phyloP scores from a whole-genome alignment of 352 stramenopile species.

The Globisporangium barbulae region DNA sequence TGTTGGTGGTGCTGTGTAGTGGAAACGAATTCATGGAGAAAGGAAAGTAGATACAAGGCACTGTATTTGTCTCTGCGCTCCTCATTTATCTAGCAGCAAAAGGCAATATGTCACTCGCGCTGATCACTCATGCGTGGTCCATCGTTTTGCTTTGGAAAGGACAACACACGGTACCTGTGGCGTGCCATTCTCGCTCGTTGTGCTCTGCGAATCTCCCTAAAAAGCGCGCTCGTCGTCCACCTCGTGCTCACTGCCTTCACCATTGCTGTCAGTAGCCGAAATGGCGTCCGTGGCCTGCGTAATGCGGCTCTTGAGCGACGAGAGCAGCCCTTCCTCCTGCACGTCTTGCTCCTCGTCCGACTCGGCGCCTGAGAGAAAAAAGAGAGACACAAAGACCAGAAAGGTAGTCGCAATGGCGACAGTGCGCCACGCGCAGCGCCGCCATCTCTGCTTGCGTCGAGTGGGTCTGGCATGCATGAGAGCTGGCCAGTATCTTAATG shows the following conservation, averaged over 20 bases:
- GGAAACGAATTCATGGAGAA: not conserved
- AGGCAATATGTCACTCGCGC: too few relatives aligned
- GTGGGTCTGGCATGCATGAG: too few relatives aligned
- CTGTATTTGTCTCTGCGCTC: too few relatives aligned
- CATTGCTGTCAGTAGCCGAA: constrained; percentile 17
- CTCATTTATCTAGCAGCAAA: too few relatives aligned
- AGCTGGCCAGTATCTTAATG: too few relatives aligned
- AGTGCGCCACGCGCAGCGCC: too few relatives aligned
- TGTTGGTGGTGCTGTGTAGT: not conserved
- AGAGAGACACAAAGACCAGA: not conserved
- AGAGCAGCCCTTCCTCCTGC: constrained; percentile 12
- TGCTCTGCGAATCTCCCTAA: constrained; percentile 1
- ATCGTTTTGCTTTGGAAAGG: not conserved
- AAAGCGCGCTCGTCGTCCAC: not conserved
- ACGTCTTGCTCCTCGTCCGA: constrained; percentile 6
- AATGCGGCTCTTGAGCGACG: constrained; percentile 11
- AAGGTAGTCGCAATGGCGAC: too few relatives aligned
- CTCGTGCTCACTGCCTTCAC: not conserved
- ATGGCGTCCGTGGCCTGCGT: constrained; percentile 13
- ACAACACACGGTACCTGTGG: not conserved
- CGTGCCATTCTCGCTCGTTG: not conserved
- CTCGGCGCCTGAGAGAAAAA: constrained; percentile 8
- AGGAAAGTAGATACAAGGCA: not conserved
- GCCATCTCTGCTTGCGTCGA: too few relatives aligned
- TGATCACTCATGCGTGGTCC: too few relatives aligned